Evolutionary conservation across 2,329 filamentous ascomycete genomes (phyloP).

Genomic region (Amauroascus verrucosus): DNA sequence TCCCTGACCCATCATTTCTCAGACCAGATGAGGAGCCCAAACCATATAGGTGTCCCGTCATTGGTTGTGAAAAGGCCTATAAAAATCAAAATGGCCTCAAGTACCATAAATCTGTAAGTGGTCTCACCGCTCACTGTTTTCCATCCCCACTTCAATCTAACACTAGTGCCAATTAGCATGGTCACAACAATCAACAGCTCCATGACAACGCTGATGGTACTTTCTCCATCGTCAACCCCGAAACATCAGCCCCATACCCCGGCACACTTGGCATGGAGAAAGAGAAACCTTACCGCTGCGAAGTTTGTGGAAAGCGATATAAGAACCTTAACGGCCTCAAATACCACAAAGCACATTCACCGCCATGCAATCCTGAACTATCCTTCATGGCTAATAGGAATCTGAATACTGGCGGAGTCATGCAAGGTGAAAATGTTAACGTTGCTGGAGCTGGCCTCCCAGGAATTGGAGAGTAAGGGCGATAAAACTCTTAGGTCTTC

Average conservation of each 20-base stretch:
- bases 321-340: constrained; percentile 98
- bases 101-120: constrained; percentile 61
- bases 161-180: constrained; percentile 48
- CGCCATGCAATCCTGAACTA: constrained; percentile 79
- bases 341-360: constrained; percentile 80
- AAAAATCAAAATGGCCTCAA: constrained; percentile 99
- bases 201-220: constrained; percentile 96
- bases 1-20: constrained; percentile 38
- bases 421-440: constrained; percentile 40
- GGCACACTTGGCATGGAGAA: constrained; percentile 99
- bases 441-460: constrained; percentile 41
- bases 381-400: constrained; percentile 43
- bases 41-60: constrained; percentile 93
- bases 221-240: constrained; percentile 94
- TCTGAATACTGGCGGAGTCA: constrained; percentile 33
- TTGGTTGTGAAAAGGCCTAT: constrained; percentile 97
- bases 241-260: constrained; percentile 86
- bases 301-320: constrained; percentile 94
- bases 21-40: constrained; percentile 78
- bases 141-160: constrained; percentile 6
- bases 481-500: background rate
- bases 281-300: constrained; percentile 96
- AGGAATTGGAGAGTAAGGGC: constrained; percentile 34
- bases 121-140: constrained; percentile 21
- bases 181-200: constrained; percentile 91